A percentile compares a stretch with the other conserved stretches of the same genome.
These are phyloP conservation scores for Carallia pectinifolia DNA, from an alignment of 345 rosid species.

Conservation along the genomic window DNA sequence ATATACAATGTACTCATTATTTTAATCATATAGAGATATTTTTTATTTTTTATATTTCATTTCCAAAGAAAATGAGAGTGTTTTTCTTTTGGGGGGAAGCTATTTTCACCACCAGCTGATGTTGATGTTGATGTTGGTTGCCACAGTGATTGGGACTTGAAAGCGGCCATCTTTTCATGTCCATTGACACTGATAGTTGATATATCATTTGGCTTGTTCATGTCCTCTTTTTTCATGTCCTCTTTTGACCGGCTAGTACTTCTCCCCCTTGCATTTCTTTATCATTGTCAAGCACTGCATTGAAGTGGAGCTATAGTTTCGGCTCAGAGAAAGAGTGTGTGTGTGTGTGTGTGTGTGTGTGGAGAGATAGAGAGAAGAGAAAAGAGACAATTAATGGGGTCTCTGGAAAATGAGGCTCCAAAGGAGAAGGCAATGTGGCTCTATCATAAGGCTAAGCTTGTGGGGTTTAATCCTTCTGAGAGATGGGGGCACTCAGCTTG, in stretches of 20 bases:
- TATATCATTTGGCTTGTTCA: slow-evolving; percentile 46
- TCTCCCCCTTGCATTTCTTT: slow-evolving; percentile 16
- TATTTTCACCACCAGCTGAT: slow-evolving; percentile 20
- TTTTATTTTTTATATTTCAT: background rate
- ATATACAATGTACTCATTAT: no score
- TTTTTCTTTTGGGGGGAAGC: background rate
- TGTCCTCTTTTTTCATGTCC: no score
- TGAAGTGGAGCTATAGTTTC: slow-evolving; percentile 5
- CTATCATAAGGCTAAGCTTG: slow-evolving; percentile 52
- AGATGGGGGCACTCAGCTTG: slow-evolving; percentile 90
- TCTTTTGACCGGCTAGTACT: slow-evolving; percentile 34
- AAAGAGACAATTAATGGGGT: slow-evolving; percentile 33
- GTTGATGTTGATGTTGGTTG: slow-evolving; percentile 48
- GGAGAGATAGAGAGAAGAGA: background rate
- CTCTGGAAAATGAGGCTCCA: slow-evolving; percentile 36
- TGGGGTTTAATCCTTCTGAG: slow-evolving; percentile 62
- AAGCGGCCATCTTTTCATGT: slow-evolving; percentile 89
- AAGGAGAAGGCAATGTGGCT: slow-evolving; percentile 72
- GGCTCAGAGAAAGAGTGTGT: background rate
- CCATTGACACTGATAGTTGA: slow-evolving; percentile 73
- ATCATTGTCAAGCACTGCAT: slow-evolving; percentile 27
- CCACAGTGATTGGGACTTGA: slow-evolving; percentile 66
- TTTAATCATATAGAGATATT: no score
- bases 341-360: no score
- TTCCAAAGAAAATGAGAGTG: no score